Evolutionary conservation across 2,329 filamentous ascomycete genomes (phyloP), one percentile per base, ranked within the genome.

Genomic region (Alternaria sp.): DNA sequence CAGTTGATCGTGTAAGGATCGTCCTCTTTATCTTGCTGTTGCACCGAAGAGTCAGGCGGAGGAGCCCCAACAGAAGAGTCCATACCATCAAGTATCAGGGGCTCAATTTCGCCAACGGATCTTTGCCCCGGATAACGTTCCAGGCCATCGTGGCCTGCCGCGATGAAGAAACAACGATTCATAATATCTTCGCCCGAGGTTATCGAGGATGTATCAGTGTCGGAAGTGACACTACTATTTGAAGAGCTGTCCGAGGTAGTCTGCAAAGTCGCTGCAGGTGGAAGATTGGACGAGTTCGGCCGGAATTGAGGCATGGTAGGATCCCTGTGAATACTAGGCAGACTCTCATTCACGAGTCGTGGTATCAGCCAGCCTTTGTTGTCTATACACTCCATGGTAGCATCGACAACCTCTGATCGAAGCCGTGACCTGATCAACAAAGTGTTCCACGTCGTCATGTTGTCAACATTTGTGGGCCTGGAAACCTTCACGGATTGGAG

Each of bases 231-330:
- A 30, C 37, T 33, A 14, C 49, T 53, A n/a, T 43, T 28, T 49
- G 49, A 37, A 55, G 50, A 49, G 41, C 37, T 46, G 12, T 33
- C 14, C n/a, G 60, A 59, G 50, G 14, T 30, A 60, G n/a, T 43
- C n/a, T 41, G 50, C 6, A 41, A 30, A 18, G 23, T 33, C 9
- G 41, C 14, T 14, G 30, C 14, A 47, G 28, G 23, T 20, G 58
- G 20, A 44, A 64, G 23, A 20, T 61, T 63, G 6, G 68, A 64
- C 30, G 78, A 82, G 67, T 90, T 87, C n/a, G 89, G 89, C 6
- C 88, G 85, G 73, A 91, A 91, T 70, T 92, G 90, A 9, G 90
- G 90, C 77, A 92, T 82, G 0, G 89, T 92, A 8, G 87, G 87
- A 69, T 92, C 90, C 8, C 82, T 68, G 45, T 61, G 51, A 7